Conservation (phyloP, 345 rosid species). For the Arabidopsis suecica region DNA sequence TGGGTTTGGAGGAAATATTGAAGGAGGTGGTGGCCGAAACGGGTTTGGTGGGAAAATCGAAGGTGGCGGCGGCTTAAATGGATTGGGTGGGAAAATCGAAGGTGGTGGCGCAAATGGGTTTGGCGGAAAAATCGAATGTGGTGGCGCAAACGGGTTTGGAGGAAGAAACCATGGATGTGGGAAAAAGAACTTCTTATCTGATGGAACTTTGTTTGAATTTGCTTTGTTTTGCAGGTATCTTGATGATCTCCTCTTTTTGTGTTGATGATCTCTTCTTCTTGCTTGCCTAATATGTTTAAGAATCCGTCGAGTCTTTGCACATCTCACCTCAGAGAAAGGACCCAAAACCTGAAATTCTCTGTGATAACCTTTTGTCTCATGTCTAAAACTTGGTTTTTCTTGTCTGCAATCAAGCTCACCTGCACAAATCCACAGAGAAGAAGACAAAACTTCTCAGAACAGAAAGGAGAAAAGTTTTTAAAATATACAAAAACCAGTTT, state of each 20-base stretch:
- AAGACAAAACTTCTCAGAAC: conserved; percentile 16
- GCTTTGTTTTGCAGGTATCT: background rate
- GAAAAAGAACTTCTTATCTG: conserved; percentile 37
- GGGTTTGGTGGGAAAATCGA: conserved; percentile 43
- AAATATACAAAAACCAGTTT: background rate
- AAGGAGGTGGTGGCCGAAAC: conserved; percentile 46
- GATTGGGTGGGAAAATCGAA: conserved; percentile 44
- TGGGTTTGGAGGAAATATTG: conserved; percentile 33
- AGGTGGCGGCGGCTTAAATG: conserved; percentile 45
- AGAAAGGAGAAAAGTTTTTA: background rate
- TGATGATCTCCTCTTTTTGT: conserved; percentile 28
- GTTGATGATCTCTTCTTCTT: conserved; percentile 25
- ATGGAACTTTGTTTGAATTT: background rate
- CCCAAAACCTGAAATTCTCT: conserved; percentile 59
- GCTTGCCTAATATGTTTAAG: conserved; percentile 25
- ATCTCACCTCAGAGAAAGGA: conserved; percentile 39
- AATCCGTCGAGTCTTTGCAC: conserved; percentile 17
- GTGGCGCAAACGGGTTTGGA: conserved; percentile 40
- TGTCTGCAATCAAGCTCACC: conserved; percentile 69
- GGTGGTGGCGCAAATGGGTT: conserved; percentile 42
- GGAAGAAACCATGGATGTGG: conserved; percentile 43
- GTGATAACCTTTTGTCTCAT: conserved; percentile 55
- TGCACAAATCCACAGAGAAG: conserved; percentile 42
- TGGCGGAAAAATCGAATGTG: conserved; percentile 38
- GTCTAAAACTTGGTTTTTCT: conserved; percentile 44